Conservation (phyloP, 2,329 filamentous ascomycete species). For the Chaetomiaceae sp. region DNA sequence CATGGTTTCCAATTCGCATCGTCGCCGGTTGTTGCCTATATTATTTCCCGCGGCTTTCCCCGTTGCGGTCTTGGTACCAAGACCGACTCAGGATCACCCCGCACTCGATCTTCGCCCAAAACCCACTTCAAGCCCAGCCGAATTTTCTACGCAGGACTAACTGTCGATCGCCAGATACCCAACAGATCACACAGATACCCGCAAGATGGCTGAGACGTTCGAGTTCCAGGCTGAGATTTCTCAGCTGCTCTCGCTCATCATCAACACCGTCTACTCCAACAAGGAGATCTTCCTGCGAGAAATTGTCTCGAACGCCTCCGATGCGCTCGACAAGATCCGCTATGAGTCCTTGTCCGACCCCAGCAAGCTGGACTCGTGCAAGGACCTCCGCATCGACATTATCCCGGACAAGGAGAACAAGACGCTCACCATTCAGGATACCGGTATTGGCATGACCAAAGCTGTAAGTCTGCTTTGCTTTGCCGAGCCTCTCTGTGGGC, state of each 20-base stretch:
- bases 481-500: not conserved
- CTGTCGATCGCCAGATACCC: constrained; percentile 22
- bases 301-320: constrained; percentile 95
- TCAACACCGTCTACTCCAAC: constrained; percentile 99
- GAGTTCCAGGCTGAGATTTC: constrained; percentile 99
- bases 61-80: not conserved
- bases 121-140: not conserved
- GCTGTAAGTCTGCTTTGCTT: constrained; percentile 84
- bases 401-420: constrained; percentile 96
- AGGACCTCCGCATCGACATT: constrained; percentile 98
- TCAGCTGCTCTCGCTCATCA: constrained; percentile 99
- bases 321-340: constrained; percentile 99
- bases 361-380: constrained; percentile 92
- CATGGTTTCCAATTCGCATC: not conserved
- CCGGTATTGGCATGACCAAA: constrained; percentile 99
- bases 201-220: constrained; percentile 88
- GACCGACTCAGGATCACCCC: not conserved
- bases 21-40: not conserved
- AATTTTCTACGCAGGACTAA: constrained; percentile 14
- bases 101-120: constrained; percentile 1
- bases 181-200: constrained; percentile 20
- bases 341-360: constrained; percentile 98
- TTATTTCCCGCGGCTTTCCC: no score
- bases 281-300: constrained; percentile 99
- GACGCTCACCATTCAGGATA: constrained; percentile 95